phyloP scores from a whole-genome alignment of 495 filamentous ascomycete genomes.

The Neurospora pannonica region DNA sequence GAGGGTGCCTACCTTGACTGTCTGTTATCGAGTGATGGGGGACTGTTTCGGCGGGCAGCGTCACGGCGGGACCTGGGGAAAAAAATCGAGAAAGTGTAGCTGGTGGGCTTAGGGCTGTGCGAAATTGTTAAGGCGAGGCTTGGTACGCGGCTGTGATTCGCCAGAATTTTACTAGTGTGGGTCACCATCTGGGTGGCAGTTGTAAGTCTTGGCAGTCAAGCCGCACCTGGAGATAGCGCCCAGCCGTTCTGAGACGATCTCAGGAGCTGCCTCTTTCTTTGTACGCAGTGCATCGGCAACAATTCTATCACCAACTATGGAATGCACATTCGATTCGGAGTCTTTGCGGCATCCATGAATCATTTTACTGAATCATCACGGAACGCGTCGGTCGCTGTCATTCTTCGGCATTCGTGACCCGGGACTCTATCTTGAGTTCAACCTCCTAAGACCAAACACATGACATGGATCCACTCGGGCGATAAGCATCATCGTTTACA shows the following conservation, averaged over 20 bases:
- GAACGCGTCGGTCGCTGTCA: neutral
- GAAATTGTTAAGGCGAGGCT: conserved; percentile 19
- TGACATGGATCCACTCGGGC: neutral
- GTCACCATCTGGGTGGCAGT: neutral
- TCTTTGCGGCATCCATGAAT: neutral
- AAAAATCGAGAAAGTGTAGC: conserved; percentile 29
- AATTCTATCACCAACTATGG: neutral
- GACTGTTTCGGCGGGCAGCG: conserved; percentile 22
- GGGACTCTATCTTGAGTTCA: neutral
- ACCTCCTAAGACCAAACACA: neutral
- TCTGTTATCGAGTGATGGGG: conserved; percentile 33
- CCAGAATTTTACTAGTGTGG: neutral
- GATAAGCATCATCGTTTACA: neutral
- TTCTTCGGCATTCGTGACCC: neutral
- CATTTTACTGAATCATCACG: neutral
- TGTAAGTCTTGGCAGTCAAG: neutral
- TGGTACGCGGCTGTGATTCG: neutral
- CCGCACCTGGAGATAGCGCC: neutral
- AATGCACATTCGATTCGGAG: neutral
- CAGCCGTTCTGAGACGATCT: neutral
- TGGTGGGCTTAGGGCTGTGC: conserved; percentile 28
- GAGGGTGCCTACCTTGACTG: conserved; percentile 35
- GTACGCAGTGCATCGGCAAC: neutral
- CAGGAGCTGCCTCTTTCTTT: neutral
- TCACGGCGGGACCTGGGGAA: conserved; percentile 24